Evolutionary conservation across 331 rosid species (phyloP), one percentile per base, ranked within the genome.

Genomic region (Arachis monticola): DNA sequence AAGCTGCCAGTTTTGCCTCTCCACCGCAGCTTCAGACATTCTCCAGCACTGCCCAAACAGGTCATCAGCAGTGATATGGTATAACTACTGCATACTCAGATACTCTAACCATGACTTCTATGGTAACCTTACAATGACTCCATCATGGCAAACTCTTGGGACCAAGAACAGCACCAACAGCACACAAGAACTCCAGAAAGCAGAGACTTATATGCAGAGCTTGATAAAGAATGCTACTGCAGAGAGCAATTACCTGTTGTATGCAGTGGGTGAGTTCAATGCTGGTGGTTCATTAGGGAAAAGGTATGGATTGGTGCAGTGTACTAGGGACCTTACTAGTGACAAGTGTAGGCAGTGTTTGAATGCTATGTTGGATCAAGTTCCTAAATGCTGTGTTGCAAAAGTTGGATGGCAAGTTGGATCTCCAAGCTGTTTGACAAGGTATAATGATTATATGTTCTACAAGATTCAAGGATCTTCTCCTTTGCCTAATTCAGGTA

Each of bases 271-370:
- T 0, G 73, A 9, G 40, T 75, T 79, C 47, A 50, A 52, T 35
- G 38, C 41, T 3, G 41, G 41, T 70, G 45, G 67, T 50, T 44
- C 0, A 32, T 38, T 8, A 1, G 70, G 31, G 12, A 5, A 50
- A 46, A 79, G 86, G 11, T 83, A 70, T 70, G 83, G 76, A 5
- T 17, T 83, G 61, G 86, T 79, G 53, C 86, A 83, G 48, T 83
- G 83, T 41, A 70, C 75, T 12, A 74, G 83, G 41, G 86, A 83
- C 75, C 57, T 83, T 45, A 78, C 22, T 11, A 47, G 0, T 0
- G 52, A 58, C 0, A 22, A 61, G 30, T 83, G 86, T 31, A 75
- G 61, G 1, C 53, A 75, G 67, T 83, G 86, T 56, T 45, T 75
- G 73, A 74, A 52, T 10, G 79, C 40, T n/a, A 75, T 79, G 86